Base-by-base conservation (phyloP, 140 eudicot species). In the Anethum foeniculum region DNA sequence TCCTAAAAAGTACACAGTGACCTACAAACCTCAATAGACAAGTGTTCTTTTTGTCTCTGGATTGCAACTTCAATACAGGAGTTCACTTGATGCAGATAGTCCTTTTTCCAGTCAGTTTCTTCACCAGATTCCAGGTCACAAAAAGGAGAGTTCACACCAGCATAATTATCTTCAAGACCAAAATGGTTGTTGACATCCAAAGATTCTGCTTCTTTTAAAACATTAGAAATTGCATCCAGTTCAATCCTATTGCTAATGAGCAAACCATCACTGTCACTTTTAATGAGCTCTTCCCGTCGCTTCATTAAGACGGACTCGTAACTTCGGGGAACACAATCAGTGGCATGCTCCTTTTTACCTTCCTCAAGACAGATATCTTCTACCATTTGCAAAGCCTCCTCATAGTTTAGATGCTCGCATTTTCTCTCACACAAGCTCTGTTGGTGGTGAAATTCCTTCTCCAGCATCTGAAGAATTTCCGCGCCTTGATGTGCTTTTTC, bases 361-460 rank as follows among this genome's bases (percentile, higher is more conserved):
- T 92, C 99, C 88, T 90, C 96, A 65, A 90, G 78, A 79, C 96
- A 91, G 23, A 91, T 91, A 85, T 91, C 97, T 85, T 95, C 98
- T 77, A 89, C 85, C 80, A 86, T 85, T 87, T 91, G 97, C 74
- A 95, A 82, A n/a, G 98, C 97, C 81, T 92, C 98, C 87, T 87
- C 98, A 56, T 89, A 93, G 49, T 87, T 90, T 82, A 86, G 48
- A 79, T 88, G 93, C 86, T 93, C 99, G 67, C 85, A 71, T 81
- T 95, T 95, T 80, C 93, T 88, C 77, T 91, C 98, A 77, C 97
- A 91, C 85, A 91, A 80, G 49, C 89, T 86, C 86, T 91, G 97
- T 19, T 93, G 89, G 85, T 88, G 90, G 80, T 71, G 73, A 79
- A 89, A 88, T 83, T 95, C 98, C 84, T 93, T 95, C 85, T 90